These are phyloP conservation scores for Boletus sensibilis DNA, from an alignment of 768 basidiomycete genomes.

Conservation along the genomic window DNA sequence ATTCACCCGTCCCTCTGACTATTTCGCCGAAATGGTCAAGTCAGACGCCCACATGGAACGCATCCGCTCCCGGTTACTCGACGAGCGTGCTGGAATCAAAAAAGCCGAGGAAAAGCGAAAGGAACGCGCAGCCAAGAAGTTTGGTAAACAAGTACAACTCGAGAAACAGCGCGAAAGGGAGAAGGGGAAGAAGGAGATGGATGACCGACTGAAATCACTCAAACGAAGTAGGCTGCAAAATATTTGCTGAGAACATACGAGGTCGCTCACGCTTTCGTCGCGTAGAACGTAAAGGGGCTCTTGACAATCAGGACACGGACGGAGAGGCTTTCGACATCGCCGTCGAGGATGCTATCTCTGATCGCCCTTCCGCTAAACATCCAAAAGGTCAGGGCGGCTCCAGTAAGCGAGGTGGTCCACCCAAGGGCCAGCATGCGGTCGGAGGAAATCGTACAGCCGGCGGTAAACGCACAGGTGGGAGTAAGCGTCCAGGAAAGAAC, in stretches of 20 bases:
- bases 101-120: slow-evolving; percentile 88
- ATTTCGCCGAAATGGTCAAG: slow-evolving; percentile 99
- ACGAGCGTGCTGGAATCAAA: slow-evolving; percentile 87
- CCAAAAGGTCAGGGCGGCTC: slow-evolving; percentile 29
- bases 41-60: slow-evolving; percentile 97
- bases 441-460: slow-evolving; percentile 7
- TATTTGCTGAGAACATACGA: not conserved
- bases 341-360: slow-evolving; percentile 84
- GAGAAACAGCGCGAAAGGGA: slow-evolving; percentile 93
- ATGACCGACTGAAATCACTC: slow-evolving; percentile 78
- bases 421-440: slow-evolving; percentile 44
- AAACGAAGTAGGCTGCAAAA: slow-evolving; percentile 68
- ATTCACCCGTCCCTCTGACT: slow-evolving; percentile 90
- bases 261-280: slow-evolving; percentile 2
- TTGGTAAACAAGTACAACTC: slow-evolving; percentile 94
- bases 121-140: slow-evolving; percentile 95
- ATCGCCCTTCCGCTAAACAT: slow-evolving; percentile 65
- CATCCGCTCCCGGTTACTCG: slow-evolving; percentile 84
- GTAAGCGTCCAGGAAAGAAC: slow-evolving; percentile 59
- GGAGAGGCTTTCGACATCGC: slow-evolving; percentile 79
- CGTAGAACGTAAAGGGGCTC: slow-evolving; percentile 79
- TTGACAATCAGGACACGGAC: slow-evolving; percentile 60
- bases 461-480: slow-evolving; percentile 32
- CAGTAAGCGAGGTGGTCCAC: slow-evolving; percentile 33
- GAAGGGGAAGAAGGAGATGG: slow-evolving; percentile 87